Conservation (phyloP, 495 filamentous ascomycete genomes). For the Daldinia concentrica region DNA sequence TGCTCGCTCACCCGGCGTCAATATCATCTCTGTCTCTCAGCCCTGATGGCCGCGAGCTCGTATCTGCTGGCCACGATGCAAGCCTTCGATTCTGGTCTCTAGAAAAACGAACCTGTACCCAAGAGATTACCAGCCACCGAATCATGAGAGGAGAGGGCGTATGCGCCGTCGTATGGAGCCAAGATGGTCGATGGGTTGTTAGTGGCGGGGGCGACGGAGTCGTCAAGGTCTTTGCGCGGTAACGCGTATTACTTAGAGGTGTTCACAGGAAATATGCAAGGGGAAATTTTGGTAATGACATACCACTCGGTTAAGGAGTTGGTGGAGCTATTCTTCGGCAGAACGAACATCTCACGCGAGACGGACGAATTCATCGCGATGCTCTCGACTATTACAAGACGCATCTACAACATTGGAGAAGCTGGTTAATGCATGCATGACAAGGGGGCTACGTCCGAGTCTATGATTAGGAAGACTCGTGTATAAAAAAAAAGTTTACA, state of each 20-base stretch:
- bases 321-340: constrained; percentile 28
- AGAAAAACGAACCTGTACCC: constrained; percentile 90
- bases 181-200: constrained; percentile 93
- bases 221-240: constrained; percentile 88
- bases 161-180: constrained; percentile 91
- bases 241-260: neutral
- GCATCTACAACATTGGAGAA: constrained; percentile 11
- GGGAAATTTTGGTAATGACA: constrained; percentile 16
- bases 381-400: constrained; percentile 13
- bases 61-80: constrained; percentile 95
- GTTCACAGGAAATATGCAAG: constrained; percentile 1
- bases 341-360: constrained; percentile 17
- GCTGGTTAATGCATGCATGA: constrained; percentile 23
- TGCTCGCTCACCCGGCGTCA: constrained; percentile 93
- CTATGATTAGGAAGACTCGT: constrained; percentile 27
- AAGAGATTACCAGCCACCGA: constrained; percentile 91
- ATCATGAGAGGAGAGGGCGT: constrained; percentile 95
- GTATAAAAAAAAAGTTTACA: constrained; percentile 38
- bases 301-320: constrained; percentile 26
- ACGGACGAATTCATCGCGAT: constrained; percentile 23
- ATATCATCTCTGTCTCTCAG: constrained; percentile 91
- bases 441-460: constrained; percentile 5
- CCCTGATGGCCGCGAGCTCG: constrained; percentile 91
- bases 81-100: constrained; percentile 97
- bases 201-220: constrained; percentile 95